Evolutionary conservation across 2,329 filamentous ascomycete species (phyloP), one percentile per base, ranked within the genome.

Genomic region (Basipetospora chlamydospora): DNA sequence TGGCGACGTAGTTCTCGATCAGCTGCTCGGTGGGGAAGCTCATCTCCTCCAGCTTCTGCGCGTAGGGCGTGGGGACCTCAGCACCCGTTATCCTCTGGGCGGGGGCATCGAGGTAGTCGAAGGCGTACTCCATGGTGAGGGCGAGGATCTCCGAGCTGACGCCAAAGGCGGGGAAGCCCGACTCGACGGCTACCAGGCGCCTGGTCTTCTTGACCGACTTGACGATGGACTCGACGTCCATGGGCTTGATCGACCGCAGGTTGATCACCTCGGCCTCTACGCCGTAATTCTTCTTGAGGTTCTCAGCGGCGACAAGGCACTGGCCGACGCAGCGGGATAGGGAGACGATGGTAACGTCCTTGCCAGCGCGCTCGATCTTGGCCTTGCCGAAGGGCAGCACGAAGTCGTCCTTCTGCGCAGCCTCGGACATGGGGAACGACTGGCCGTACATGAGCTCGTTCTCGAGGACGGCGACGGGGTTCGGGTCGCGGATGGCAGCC

Each of bases 121-220:
- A 98, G 44, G 76, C 87, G 61, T 96, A 98, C 66, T 98, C 90
- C 80, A 93, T 93, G 44, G 85, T 79, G 42, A 95, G 69, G 41
- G 90, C 90, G 44, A 98, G 74, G 51, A 98, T 86, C 67, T 98
- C 90, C 40, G 88, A 74, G 41, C 79, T 74, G 48, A 98, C 85
- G 57, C 90, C 90, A 56, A 87, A 98, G 52, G 84, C 83, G 44
- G 90, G 90, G 75, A 87, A 98, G 46, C 88, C 90, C 39, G 86
- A 95, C 65, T 96, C 88, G 48, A 98, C 85, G 28, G 77, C 77
- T 59, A 98, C 72, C 44, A 98, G 75, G 53, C 80, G 82, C 58
- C 83, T 80, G 13, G 90, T 98, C 80, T 98, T 98, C 82, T 98
- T 96, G 57, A 98, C 79, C 10, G 87, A 95, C 60, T 92, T 86